These are phyloP conservation scores for Clonostachys solani DNA, from an alignment of 2,329 filamentous ascomycete species.

Conservation along the genomic window DNA sequence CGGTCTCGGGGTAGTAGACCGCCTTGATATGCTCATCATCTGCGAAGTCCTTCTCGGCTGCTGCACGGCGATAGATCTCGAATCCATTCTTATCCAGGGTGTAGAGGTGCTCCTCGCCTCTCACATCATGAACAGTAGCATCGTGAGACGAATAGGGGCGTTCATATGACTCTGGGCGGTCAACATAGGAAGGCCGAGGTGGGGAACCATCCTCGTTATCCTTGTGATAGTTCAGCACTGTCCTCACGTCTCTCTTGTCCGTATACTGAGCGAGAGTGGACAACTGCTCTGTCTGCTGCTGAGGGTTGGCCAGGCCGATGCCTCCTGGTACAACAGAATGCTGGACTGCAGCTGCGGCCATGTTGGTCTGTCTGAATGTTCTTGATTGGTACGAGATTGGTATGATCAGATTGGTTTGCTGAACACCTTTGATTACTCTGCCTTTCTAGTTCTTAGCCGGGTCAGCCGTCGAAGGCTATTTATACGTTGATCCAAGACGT, in stretches of 20 bases:
- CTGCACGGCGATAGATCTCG: constrained; percentile 20
- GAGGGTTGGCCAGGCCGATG: no score
- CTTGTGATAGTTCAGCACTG: constrained; percentile 31
- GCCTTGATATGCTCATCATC: constrained; percentile 59
- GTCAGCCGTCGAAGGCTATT: no score
- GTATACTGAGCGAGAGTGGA: not conserved
- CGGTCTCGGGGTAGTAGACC: constrained; percentile 70
- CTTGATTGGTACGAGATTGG: not conserved
- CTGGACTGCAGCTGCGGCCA: constrained; percentile 15
- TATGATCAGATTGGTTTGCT: no score
- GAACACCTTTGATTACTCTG: no score
- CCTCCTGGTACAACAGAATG: not conserved
- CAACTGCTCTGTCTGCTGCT: constrained; percentile 1
- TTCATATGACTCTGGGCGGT: constrained; percentile 25
- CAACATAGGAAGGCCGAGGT: constrained; percentile 25
- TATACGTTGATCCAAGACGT: no score
- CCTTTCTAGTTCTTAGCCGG: no score
- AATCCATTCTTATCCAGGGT: constrained; percentile 32
- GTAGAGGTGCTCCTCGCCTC: constrained; percentile 25
- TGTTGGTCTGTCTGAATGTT: constrained; percentile 3
- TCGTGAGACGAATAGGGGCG: constrained; percentile 16
- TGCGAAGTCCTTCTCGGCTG: constrained; percentile 27
- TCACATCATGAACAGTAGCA: constrained; percentile 26
- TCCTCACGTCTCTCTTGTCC: constrained; percentile 19
- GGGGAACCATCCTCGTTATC: constrained; percentile 34